A percentile compares a stretch with the other conserved stretches of the same genome.
phyloP scores from a whole-genome alignment of 192 early-diverging fungal genomes.

The Diversispora epigaea region DNA sequence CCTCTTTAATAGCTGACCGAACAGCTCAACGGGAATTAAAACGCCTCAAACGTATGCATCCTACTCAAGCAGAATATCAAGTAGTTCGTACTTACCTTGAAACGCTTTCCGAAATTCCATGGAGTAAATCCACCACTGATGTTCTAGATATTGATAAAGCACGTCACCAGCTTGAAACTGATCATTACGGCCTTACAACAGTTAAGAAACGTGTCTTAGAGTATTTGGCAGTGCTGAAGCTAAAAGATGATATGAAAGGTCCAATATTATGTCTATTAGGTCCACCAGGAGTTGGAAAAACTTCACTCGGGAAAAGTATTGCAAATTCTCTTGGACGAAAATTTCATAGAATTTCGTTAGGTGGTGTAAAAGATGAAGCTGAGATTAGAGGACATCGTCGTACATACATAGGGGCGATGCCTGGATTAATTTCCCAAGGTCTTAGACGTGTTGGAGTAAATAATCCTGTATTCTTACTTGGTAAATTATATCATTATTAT shows the following conservation, averaged over 20 bases:
- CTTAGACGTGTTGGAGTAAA: conserved; percentile 66
- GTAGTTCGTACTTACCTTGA: conserved; percentile 79
- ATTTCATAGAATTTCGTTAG: conserved; percentile 81
- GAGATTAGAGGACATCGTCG: conserved; percentile 86
- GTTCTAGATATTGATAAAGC: conserved; percentile 67
- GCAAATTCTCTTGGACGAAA: conserved; percentile 72
- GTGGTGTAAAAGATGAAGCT: conserved; percentile 84
- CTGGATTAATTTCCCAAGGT: conserved; percentile 77
- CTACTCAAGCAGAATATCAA: conserved; percentile 74
- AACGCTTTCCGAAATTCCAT: conserved; percentile 74
- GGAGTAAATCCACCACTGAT: conserved; percentile 61
- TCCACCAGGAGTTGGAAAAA: conserved; percentile 73
- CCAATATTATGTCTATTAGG: conserved; percentile 78
- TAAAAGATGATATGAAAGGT: conserved; percentile 68
- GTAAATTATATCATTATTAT: conserved; percentile 34
- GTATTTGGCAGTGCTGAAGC: conserved; percentile 75
- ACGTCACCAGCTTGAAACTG: conserved; percentile 66
- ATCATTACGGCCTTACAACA: conserved; percentile 80
- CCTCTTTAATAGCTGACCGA: conserved; percentile 39
- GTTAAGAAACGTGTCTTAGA: conserved; percentile 83
- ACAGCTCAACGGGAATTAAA: conserved; percentile 64
- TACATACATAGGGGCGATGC: conserved; percentile 85
- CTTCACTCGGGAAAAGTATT: conserved; percentile 77
- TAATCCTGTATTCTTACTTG: conserved; percentile 78
- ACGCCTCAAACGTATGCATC: conserved; percentile 67